These are phyloP conservation scores for Talaromyces sp. DNA, from an alignment of 2,329 filamentous ascomycete genomes.

Conservation along the genomic window DNA sequence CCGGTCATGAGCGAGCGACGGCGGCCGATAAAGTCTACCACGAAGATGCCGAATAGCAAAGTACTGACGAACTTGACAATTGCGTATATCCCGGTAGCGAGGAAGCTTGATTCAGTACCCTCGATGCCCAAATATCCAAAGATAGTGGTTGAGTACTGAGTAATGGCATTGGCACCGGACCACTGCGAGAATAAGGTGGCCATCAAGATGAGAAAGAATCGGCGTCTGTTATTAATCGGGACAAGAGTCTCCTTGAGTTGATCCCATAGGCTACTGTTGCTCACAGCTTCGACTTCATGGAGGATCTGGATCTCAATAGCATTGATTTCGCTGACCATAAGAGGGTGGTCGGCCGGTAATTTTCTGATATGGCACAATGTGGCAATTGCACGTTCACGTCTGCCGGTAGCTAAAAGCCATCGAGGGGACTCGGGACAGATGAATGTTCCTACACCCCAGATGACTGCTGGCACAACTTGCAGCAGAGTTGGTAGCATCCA, in stretches of 20 bases:
- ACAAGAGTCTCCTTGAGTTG: constrained; percentile 34
- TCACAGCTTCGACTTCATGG: constrained; percentile 35
- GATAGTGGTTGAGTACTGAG: constrained; percentile 69
- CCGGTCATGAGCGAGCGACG: constrained; percentile 49
- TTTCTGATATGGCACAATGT: constrained; percentile 31
- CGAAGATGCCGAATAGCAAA: constrained; percentile 61
- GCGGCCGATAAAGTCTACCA: constrained; percentile 68
- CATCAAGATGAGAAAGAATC: background rate
- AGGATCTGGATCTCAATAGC: constrained; percentile 29
- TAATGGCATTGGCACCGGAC: constrained; percentile 57
- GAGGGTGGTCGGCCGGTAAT: constrained; percentile 29
- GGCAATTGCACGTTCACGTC: constrained; percentile 28
- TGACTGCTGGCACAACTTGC: constrained; percentile 29
- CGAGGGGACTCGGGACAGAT: constrained; percentile 33
- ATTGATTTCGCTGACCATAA: constrained; percentile 26
- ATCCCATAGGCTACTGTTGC: constrained; percentile 30
- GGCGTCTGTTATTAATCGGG: constrained; percentile 1
- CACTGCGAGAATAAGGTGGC: constrained; percentile 53
- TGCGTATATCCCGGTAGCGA: constrained; percentile 72
- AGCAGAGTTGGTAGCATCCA: constrained; percentile 35
- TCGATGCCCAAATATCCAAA: constrained; percentile 64
- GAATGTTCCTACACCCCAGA: constrained; percentile 30
- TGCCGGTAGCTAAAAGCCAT: constrained; percentile 32
- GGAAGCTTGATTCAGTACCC: constrained; percentile 58
- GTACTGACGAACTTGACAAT: constrained; percentile 60